Percentiles rank a stretch among this genome's conserved stretches.
These are phyloP conservation scores for Scolecobasidium constrictum DNA, from an alignment of 2,329 filamentous ascomycete genomes.

Conservation along the genomic window DNA sequence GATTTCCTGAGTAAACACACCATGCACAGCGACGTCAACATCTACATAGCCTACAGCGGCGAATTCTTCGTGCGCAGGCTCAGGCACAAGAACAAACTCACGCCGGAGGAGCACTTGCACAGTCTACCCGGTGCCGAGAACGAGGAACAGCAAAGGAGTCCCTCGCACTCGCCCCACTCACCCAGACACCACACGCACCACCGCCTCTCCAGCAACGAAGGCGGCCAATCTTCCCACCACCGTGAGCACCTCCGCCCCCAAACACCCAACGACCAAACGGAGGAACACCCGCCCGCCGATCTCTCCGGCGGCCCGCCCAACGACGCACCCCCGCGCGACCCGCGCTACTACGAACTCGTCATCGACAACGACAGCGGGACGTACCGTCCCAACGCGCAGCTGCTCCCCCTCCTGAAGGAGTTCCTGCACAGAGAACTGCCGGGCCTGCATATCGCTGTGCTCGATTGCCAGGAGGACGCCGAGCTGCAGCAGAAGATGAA, in stretches of 20 bases:
- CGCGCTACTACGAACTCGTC: conserved; percentile 64
- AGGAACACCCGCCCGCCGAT: conserved; percentile 42
- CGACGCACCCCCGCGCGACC: conserved; percentile 38
- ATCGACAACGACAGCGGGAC: conserved; percentile 96
- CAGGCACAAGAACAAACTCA: conserved; percentile 33
- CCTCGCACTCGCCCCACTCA: not conserved
- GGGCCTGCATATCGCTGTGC: conserved; percentile 59
- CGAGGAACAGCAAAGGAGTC: too few species aligned
- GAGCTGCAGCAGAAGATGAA: conserved; percentile 66
- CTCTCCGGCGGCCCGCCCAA: conserved; percentile 34
- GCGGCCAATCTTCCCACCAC: conserved; percentile 31
- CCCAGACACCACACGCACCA: conserved; percentile 16
- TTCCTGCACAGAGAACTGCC: conserved; percentile 68
- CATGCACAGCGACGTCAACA: conserved; percentile 88
- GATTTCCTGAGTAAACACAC: conserved; percentile 91
- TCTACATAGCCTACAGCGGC: conserved; percentile 83
- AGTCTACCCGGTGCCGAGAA: conserved; percentile 17
- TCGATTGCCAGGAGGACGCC: conserved; percentile 64
- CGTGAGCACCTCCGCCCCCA: conserved; percentile 43
- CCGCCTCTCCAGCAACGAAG: conserved; percentile 16
- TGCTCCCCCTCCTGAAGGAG: conserved; percentile 58
- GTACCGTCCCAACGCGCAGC: conserved; percentile 72
- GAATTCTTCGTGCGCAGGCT: conserved; percentile 83
- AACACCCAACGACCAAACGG: conserved; percentile 31
- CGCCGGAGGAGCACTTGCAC: conserved; percentile 19